Conservation (phyloP, 1,139 yeast genomes). For the Pichia sp. region DNA sequence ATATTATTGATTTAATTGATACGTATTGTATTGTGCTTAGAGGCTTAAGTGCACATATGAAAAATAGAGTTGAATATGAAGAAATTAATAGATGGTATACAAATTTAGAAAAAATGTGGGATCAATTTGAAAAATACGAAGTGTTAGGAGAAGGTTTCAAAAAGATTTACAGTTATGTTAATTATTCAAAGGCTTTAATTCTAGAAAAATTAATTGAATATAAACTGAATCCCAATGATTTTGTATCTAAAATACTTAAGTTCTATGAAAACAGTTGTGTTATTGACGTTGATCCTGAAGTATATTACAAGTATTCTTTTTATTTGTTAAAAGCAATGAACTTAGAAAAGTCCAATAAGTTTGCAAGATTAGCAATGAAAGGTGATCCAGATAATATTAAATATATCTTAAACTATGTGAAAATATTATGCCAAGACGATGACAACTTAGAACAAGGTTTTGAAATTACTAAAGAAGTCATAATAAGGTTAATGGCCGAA, state of each 20-base stretch:
- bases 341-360: constrained; percentile 31
- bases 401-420: constrained; percentile 46
- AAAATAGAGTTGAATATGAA: constrained; percentile 13
- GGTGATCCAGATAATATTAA: constrained; percentile 37
- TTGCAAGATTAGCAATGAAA: constrained; percentile 32
- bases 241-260: constrained; percentile 9
- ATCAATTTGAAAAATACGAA: constrained; percentile 17
- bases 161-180: constrained; percentile 14
- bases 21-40: constrained; percentile 23
- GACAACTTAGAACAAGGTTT: constrained; percentile 39
- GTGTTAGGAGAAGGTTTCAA: constrained; percentile 14
- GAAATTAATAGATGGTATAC: constrained; percentile 15
- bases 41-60: constrained; percentile 23
- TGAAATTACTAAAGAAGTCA: constrained; percentile 38
- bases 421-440: constrained; percentile 47
- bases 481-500: constrained; percentile 17
- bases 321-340: constrained; percentile 31
- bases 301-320: constrained; percentile 32
- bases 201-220: constrained; percentile 18
- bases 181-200: constrained; percentile 17
- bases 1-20: constrained; percentile 28
- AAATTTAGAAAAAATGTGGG: constrained; percentile 5
- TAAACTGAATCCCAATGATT: constrained; percentile 11
- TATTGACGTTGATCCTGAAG: constrained; percentile 2
- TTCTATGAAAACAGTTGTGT: constrained; percentile 12